Conservation (phyloP, 106 monocot genomes). For the Triglochin maritima region DNA sequence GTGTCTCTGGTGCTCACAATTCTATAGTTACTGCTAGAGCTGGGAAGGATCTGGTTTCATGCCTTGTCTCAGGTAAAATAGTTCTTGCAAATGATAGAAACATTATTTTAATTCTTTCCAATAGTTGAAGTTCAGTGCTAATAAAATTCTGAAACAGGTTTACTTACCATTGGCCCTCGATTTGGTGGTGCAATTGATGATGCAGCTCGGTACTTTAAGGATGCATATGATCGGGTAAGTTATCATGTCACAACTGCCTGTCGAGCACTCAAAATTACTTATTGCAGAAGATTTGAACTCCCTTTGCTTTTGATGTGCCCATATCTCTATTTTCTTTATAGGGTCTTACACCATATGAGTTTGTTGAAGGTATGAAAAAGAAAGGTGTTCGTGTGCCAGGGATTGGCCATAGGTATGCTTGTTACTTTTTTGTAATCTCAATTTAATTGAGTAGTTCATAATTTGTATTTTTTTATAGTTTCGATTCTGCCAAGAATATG, state of each 20-base stretch:
- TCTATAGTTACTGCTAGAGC: constrained; percentile 94
- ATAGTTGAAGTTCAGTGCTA: neutral
- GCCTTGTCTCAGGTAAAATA: constrained; percentile 79
- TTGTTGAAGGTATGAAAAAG: constrained; percentile 98
- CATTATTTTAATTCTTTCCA: no score
- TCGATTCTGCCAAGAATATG: no score
- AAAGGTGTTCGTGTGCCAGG: constrained; percentile 97
- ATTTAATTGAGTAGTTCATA: no score
- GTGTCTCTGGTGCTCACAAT: constrained; percentile 98
- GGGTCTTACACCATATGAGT: constrained; percentile 89
- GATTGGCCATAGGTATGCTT: constrained; percentile 82
- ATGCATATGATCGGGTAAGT: constrained; percentile 81
- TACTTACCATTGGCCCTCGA: constrained; percentile 96
- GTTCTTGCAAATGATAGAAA: neutral
- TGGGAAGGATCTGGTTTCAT: constrained; percentile 93
- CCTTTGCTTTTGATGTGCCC: neutral
- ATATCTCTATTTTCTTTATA: constrained; percentile 13
- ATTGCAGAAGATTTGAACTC: neutral
- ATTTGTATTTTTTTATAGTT: no score
- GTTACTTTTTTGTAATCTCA: neutral
- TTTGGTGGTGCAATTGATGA: constrained; percentile 99
- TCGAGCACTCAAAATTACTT: neutral
- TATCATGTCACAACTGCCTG: neutral
- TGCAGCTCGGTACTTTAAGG: constrained; percentile 96
- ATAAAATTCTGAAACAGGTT: constrained; percentile 36